phyloP scores from a whole-genome alignment of 805 yeast species.

The Lipomyces mesembrius region DNA sequence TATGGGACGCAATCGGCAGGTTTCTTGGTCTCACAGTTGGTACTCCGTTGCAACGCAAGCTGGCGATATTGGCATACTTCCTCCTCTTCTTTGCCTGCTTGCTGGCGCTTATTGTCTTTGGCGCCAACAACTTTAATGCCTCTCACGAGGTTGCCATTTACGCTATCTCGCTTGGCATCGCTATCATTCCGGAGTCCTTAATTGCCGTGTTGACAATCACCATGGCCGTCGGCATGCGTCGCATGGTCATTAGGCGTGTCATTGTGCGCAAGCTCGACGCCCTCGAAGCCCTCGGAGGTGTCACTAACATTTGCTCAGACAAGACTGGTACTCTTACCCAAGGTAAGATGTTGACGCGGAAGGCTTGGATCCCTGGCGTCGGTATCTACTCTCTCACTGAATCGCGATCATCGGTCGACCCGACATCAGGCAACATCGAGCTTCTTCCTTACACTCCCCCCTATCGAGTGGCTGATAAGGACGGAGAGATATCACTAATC shows the following conservation, averaged over 20 bases:
- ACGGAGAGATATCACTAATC: constrained; percentile 23
- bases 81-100: constrained; percentile 79
- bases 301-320: constrained; percentile 79
- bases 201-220: constrained; percentile 83
- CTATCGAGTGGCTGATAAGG: constrained; percentile 38
- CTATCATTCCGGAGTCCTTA: constrained; percentile 82
- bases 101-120: constrained; percentile 86
- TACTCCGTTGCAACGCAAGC: constrained; percentile 77
- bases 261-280: constrained; percentile 79
- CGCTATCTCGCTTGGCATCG: constrained; percentile 82
- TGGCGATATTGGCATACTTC: constrained; percentile 75
- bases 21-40: constrained; percentile 78
- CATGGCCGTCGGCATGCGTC: constrained; percentile 81
- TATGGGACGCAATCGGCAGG: constrained; percentile 62
- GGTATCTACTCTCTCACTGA: constrained; percentile 62
- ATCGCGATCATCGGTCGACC: constrained; percentile 66
- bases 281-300: constrained; percentile 77
- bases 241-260: constrained; percentile 69
- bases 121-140: constrained; percentile 75
- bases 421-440: constrained; percentile 57
- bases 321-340: constrained; percentile 83
- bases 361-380: constrained; percentile 67
- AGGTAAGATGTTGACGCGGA: constrained; percentile 76
- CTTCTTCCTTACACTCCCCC: background rate
- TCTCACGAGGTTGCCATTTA: constrained; percentile 81